A percentile compares a stretch with the other conserved stretches of the same genome.
These are phyloP conservation scores for Linum trigynum DNA, from an alignment of 345 rosid genomes.

Conservation along the genomic window DNA sequence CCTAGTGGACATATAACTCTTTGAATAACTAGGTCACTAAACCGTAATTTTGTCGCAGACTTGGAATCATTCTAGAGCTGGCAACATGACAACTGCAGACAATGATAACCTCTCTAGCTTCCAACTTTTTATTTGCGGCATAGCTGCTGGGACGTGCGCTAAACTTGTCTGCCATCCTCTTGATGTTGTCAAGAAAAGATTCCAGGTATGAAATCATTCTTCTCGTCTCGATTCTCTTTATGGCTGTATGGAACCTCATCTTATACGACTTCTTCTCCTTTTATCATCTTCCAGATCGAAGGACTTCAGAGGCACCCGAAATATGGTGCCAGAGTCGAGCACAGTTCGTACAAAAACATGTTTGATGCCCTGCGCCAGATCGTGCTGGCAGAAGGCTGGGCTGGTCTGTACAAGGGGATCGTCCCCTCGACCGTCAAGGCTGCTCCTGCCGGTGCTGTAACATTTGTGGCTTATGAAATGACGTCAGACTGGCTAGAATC, in stretches of 20 bases:
- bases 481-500: slow-evolving; percentile 83
- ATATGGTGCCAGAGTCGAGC: slow-evolving; percentile 80
- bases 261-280: neutral
- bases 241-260: neutral
- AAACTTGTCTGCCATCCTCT: slow-evolving; percentile 99
- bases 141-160: slow-evolving; percentile 93
- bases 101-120: slow-evolving; percentile 50
- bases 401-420: slow-evolving; percentile 90
- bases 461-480: slow-evolving; percentile 75
- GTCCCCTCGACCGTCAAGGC: slow-evolving; percentile 91
- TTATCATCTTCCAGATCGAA: slow-evolving; percentile 53
- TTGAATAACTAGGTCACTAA: neutral
- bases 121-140: slow-evolving; percentile 79
- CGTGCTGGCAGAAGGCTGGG: slow-evolving; percentile 58
- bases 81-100: slow-evolving; percentile 18
- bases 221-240: neutral
- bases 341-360: slow-evolving; percentile 66
- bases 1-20: no score
- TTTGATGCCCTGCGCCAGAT: slow-evolving; percentile 61
- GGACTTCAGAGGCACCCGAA: slow-evolving; percentile 80
- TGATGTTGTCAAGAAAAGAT: slow-evolving; percentile 91
- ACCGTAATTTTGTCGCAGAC: slow-evolving; percentile 31
- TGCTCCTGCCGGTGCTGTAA: slow-evolving; percentile 97
- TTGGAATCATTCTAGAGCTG: slow-evolving; percentile 46
- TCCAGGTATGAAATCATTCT: slow-evolving; percentile 48